Conservation (phyloP, 1,284 basidiomycete species). For the Leccinum fallax region DNA sequence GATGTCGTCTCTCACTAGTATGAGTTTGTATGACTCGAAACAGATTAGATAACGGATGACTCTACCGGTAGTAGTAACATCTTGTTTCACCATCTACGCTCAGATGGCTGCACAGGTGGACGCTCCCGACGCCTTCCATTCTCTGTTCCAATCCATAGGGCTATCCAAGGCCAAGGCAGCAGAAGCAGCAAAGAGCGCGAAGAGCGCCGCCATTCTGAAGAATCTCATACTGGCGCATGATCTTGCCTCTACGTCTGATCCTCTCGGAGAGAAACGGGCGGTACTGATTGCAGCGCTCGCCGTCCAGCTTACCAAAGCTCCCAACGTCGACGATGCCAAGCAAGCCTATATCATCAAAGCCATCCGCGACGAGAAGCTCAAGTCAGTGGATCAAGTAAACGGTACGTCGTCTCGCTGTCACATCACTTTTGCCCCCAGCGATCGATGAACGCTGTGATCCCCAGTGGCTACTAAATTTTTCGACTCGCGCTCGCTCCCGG, state of each 20-base stretch:
- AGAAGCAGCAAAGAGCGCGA: conserved; percentile 82
- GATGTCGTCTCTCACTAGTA: conserved; percentile 49
- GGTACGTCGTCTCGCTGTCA: conserved; percentile 51
- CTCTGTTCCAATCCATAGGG: conserved; percentile 81
- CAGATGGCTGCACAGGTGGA: not conserved
- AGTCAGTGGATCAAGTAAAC: conserved; percentile 84
- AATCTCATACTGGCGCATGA: conserved; percentile 67
- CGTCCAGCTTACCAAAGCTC: conserved; percentile 60
- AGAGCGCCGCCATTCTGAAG: conserved; percentile 72
- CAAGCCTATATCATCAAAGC: conserved; percentile 69
- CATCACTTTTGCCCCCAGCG: not conserved
- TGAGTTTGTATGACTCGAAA: not conserved
- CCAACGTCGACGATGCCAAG: conserved; percentile 50
- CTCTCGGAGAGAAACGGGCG: conserved; percentile 81
- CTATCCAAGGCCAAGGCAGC: conserved; percentile 78
- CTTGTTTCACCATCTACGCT: not conserved
- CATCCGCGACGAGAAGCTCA: conserved; percentile 75
- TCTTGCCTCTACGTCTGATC: conserved; percentile 40
- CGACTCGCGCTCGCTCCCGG: conserved; percentile 59
- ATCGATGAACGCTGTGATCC: conserved; percentile 2
- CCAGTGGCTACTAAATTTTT: conserved; percentile 82
- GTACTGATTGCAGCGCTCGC: conserved; percentile 74
- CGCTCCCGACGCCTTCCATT: conserved; percentile 36
- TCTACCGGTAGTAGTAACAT: not conserved
- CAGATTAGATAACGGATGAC: not conserved